phyloP scores from a whole-genome alignment of 2,329 filamentous ascomycete genomes.

The Fusarium sp. region DNA sequence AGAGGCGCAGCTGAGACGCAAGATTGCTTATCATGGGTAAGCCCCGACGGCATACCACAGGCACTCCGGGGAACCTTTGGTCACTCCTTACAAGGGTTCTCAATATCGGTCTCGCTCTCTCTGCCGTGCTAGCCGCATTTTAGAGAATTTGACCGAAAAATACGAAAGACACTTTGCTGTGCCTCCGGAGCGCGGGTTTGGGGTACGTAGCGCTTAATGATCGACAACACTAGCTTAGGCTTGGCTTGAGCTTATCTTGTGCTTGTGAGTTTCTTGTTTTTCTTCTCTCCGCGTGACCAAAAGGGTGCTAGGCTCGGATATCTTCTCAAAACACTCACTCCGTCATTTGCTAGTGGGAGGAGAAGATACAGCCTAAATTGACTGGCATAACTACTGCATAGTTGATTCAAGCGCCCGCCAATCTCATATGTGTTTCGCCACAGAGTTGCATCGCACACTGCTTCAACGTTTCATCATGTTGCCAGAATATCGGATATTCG shows the following conservation, averaged over 20 bases:
- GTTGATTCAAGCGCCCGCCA: not conserved
- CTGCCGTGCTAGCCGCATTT: constrained; percentile 32
- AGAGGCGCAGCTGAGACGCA: not conserved
- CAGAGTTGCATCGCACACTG: not conserved
- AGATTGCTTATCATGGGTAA: not conserved
- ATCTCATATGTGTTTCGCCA: not conserved
- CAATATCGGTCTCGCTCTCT: not conserved
- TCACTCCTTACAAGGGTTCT: not conserved
- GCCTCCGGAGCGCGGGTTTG: not conserved
- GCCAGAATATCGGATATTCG: constrained; percentile 2
- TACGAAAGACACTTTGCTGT: not conserved
- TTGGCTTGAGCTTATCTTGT: constrained; percentile 20
- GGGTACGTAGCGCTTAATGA: constrained; percentile 1
- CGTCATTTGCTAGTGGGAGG: not conserved
- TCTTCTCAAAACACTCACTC: not conserved
- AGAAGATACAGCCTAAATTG: not conserved
- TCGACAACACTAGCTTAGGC: constrained; percentile 12
- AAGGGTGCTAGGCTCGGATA: not conserved
- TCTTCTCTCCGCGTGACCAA: not conserved
- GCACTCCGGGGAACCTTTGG: not conserved
- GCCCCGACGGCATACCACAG: not conserved
- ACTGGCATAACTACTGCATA: not conserved
- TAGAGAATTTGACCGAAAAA: not conserved
- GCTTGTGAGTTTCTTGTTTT: not conserved
- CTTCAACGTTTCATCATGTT: not conserved